These are phyloP conservation scores for Scalesia atractyloides DNA, from an alignment of 129 eudicot species.

Conservation along the genomic window DNA sequence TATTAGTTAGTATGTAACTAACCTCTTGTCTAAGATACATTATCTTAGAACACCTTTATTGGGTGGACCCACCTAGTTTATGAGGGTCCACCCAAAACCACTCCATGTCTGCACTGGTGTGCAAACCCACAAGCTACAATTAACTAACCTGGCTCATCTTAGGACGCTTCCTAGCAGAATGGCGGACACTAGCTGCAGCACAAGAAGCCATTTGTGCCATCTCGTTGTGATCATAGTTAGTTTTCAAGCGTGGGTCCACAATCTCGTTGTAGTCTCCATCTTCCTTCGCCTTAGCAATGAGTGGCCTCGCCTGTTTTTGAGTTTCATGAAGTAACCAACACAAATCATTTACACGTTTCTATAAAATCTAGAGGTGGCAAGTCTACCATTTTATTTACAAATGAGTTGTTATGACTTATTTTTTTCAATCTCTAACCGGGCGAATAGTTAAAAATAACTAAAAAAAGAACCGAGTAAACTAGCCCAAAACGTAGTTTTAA, in stretches of 20 bases:
- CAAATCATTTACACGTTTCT: neutral
- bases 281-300: slow-evolving; percentile 59
- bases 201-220: slow-evolving; percentile 73
- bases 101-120: neutral
- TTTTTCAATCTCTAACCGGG: neutral
- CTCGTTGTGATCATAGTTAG: slow-evolving; percentile 47
- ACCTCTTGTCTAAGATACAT: neutral
- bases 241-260: slow-evolving; percentile 75
- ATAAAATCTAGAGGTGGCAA: neutral
- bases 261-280: slow-evolving; percentile 63
- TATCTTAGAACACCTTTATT: neutral
- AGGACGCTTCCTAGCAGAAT: slow-evolving; percentile 86
- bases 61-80: neutral
- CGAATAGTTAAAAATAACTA: neutral
- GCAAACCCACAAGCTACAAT: neutral
- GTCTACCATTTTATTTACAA: neutral
- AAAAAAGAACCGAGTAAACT: neutral
- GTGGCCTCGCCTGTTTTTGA: slow-evolving; percentile 70
- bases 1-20: neutral
- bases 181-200: slow-evolving; percentile 83
- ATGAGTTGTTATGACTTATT: neutral
- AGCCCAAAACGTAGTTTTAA: neutral
- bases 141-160: slow-evolving; percentile 83
- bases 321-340: neutral
- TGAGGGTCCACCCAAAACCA: neutral